phyloP scores from a whole-genome alignment of 2,329 filamentous ascomycete species.

The Aspergillus aculeatinus region DNA sequence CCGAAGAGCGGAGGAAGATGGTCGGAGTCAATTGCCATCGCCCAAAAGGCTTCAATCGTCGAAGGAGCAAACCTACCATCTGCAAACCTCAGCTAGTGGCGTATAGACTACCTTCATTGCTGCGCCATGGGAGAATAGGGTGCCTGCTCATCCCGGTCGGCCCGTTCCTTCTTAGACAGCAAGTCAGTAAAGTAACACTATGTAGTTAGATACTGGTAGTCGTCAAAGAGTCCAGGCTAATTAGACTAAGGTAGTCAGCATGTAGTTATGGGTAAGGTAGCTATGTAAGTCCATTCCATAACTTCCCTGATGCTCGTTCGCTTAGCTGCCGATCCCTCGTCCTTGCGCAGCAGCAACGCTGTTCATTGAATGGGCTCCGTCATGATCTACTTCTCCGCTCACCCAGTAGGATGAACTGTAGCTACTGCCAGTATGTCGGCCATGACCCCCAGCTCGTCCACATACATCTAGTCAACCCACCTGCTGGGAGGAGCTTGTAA shows the following conservation, averaged over 20 bases:
- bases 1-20: background rate
- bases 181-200: background rate
- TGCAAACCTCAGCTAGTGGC: background rate
- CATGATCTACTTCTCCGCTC: background rate
- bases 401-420: background rate
- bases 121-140: conserved; percentile 6
- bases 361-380: background rate
- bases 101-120: background rate
- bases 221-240: background rate
- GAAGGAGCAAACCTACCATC: background rate
- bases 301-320: background rate
- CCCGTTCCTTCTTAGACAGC: conserved; percentile 14
- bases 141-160: conserved; percentile 15
- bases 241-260: background rate
- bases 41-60: background rate
- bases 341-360: background rate
- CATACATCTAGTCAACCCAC: background rate
- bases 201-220: background rate
- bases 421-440: too few species aligned
- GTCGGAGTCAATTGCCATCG: background rate
- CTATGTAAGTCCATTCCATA: background rate
- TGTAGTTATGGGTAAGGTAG: background rate
- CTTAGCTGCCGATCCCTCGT: conserved; percentile 9
- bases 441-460: background rate
- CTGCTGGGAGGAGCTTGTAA: background rate